A percentile compares a stretch with the other conserved stretches of the same genome.
These are phyloP conservation scores for Baeospora myosura DNA, from an alignment of 1,284 basidiomycete species.

Conservation along the genomic window DNA sequence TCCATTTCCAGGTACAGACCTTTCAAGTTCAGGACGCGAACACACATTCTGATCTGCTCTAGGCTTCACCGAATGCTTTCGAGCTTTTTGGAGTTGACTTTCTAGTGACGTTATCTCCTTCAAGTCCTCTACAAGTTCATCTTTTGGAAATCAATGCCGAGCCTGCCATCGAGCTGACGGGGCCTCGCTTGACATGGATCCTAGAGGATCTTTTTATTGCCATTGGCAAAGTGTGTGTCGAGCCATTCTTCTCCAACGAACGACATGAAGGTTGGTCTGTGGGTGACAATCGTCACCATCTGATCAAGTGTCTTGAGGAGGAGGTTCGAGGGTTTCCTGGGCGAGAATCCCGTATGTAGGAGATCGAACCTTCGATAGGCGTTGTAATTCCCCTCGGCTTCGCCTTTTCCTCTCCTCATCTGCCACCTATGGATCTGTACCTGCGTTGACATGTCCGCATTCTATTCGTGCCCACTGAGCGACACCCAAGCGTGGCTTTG, in stretches of 20 bases:
- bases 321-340: conserved; percentile 22
- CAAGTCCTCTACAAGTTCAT: conserved; percentile 51
- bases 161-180: conserved; percentile 93
- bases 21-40: not conserved
- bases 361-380: not conserved
- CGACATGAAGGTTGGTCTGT: conserved; percentile 23
- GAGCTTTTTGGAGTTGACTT: conserved; percentile 95
- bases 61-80: conserved; percentile 89
- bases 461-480: too few relatives aligned
- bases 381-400: not conserved
- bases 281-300: conserved; percentile 31
- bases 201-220: conserved; percentile 75
- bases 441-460: too few relatives aligned
- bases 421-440: too few relatives aligned
- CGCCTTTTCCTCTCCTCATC: not conserved
- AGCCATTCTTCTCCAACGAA: conserved; percentile 47
- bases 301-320: conserved; percentile 52
- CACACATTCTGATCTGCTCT: conserved; percentile 9
- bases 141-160: conserved; percentile 92
- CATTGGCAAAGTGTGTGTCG: conserved; percentile 63
- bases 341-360: not conserved
- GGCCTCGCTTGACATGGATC: conserved; percentile 74
- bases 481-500: too few relatives aligned
- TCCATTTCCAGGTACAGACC: conserved; percentile 76
- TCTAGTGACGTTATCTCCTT: conserved; percentile 53